Percentiles rank a stretch among this genome's conserved stretches.
Conservation (phyloP, 176 grass and related monocot genomes). For the Triticum urartu region DNA sequence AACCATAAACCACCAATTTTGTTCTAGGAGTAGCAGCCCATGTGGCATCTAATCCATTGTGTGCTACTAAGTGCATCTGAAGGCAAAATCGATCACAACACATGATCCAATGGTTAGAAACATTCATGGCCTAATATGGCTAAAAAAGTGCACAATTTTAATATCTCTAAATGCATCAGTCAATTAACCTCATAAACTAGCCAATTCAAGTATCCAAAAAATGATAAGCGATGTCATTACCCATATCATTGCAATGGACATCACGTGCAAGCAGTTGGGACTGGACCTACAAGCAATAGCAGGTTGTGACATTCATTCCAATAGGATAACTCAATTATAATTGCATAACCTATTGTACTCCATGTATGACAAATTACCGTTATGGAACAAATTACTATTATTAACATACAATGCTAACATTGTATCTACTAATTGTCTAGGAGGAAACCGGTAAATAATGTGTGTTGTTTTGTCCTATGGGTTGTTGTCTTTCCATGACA, state of each 20-base stretch:
- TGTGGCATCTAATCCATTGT: no score
- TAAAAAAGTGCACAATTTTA: no score
- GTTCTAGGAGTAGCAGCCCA: no score
- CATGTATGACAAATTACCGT: not conserved
- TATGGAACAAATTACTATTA: not conserved
- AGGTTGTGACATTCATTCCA: not conserved
- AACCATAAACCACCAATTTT: no score
- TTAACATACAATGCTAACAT: not conserved
- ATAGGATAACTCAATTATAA: not conserved
- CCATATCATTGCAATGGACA: not conserved
- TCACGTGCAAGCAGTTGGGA: not conserved
- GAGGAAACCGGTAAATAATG: not conserved
- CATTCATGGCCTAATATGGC: no score
- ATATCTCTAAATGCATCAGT: no score
- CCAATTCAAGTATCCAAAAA: not conserved
- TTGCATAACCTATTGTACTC: not conserved
- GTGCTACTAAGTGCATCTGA: no score
- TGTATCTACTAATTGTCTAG: not conserved
- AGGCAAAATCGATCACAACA: no score
- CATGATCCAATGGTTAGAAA: no score
- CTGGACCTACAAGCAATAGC: not conserved
- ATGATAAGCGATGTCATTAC: not conserved
- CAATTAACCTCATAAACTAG: no score
- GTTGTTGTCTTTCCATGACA: not conserved
- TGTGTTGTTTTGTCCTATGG: not conserved